Evolutionary conservation across 2,329 filamentous ascomycete species (phyloP).

Genomic region (Endoconidiophora laricicola): DNA sequence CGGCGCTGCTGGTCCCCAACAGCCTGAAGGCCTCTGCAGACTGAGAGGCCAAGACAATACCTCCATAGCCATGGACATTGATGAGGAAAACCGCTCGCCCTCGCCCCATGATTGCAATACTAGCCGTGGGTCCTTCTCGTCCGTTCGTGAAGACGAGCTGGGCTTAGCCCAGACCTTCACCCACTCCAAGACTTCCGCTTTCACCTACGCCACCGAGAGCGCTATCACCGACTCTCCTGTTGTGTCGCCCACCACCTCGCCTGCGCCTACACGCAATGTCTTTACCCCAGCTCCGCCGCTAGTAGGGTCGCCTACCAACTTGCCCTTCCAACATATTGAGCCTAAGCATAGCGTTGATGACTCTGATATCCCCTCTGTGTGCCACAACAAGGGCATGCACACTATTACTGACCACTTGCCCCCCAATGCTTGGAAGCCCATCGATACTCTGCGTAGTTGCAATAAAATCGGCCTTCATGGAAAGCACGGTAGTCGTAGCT

Average conservation of each 20-base stretch:
- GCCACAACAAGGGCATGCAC: neutral
- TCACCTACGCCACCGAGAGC: constrained; percentile 32
- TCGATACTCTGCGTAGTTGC: constrained; percentile 43
- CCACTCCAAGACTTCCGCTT: constrained; percentile 44
- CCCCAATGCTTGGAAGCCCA: constrained; percentile 41
- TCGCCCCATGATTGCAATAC: constrained; percentile 5
- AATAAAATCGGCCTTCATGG: constrained; percentile 44
- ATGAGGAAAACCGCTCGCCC: constrained; percentile 1
- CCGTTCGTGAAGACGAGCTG: constrained; percentile 42
- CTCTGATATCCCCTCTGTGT: neutral
- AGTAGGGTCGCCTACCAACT: neutral
- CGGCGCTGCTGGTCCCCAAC: neutral
- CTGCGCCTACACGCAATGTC: constrained; percentile 30
- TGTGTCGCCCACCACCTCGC: constrained; percentile 33
- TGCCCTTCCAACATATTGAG: neutral
- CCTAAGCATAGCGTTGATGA: neutral
- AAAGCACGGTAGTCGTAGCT: constrained; percentile 43
- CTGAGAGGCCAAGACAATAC: neutral
- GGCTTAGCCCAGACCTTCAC: constrained; percentile 47
- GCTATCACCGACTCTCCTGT: constrained; percentile 33
- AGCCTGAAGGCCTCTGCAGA: neutral
- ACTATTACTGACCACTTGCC: constrained; percentile 28
- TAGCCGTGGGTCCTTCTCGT: constrained; percentile 41
- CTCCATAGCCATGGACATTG: neutral
- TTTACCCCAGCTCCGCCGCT: constrained; percentile 29